These are phyloP conservation scores for Bolboschoenoplectus hybrid DNA, from an alignment of 202 grass and related monocot genomes.

Conservation along the genomic window DNA sequence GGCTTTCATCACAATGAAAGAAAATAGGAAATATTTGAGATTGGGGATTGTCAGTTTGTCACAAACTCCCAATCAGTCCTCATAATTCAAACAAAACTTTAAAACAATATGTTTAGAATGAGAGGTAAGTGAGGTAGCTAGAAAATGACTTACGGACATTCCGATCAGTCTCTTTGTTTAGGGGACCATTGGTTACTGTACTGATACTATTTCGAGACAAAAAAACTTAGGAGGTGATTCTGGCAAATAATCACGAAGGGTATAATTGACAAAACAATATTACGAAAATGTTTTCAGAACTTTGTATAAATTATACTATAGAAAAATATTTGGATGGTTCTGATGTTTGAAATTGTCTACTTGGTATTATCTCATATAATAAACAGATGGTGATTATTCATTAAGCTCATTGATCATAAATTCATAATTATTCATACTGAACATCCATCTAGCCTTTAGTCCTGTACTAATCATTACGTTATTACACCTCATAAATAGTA, in stretches of 20 bases:
- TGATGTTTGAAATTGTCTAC: background rate
- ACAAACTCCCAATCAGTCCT: background rate
- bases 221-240: no score
- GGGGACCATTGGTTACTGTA: no score
- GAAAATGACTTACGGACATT: no score
- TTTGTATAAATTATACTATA: background rate
- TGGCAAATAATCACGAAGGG: no score
- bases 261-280: no score
- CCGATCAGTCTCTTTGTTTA: no score
- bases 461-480: constrained; percentile 28
- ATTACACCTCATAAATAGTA: constrained; percentile 28
- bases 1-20: background rate
- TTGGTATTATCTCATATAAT: background rate
- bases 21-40: background rate
- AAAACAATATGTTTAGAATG: background rate
- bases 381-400: background rate
- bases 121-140: no score
- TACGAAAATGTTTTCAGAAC: no score
- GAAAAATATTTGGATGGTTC: background rate
- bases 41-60: background rate
- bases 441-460: background rate
- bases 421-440: background rate
- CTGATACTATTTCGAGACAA: no score
- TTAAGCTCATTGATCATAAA: background rate
- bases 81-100: background rate